phyloP scores from a whole-genome alignment of 140 eudicot species.

The Cichorium intybus region DNA sequence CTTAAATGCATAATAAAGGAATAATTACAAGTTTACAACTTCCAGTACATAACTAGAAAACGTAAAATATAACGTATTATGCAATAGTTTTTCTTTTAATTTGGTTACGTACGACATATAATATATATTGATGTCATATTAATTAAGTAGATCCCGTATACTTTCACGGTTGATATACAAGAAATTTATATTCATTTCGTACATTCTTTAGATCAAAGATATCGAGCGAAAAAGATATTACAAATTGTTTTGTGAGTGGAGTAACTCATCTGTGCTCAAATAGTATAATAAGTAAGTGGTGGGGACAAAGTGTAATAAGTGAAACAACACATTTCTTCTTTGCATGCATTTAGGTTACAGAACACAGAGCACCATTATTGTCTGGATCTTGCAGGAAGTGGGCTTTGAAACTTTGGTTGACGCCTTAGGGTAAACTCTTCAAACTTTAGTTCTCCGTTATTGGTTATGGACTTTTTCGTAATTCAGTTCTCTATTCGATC shows the following conservation, averaged over 20 bases:
- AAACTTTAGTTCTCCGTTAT: background rate
- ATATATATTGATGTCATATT: too few relatives aligned
- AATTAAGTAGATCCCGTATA: background rate
- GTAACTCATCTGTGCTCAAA: conserved; percentile 6
- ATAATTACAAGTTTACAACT: too few relatives aligned
- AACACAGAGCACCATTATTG: conserved; percentile 11
- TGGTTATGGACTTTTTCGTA: background rate
- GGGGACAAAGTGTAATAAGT: conserved; percentile 20
- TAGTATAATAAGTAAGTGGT: conserved; percentile 20
- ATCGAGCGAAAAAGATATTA: background rate
- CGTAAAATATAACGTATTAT: too few relatives aligned
- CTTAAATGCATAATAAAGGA: background rate
- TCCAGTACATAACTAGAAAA: too few relatives aligned
- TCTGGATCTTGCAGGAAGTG: background rate
- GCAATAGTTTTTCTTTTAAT: too few relatives aligned
- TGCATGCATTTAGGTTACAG: conserved; percentile 27
- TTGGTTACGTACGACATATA: too few relatives aligned
- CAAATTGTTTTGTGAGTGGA: background rate
- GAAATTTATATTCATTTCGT: background rate
- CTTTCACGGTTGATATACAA: background rate
- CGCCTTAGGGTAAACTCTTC: background rate
- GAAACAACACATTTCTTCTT: conserved; percentile 17
- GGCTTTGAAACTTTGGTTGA: background rate
- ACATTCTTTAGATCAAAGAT: background rate
- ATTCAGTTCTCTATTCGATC: background rate